These are phyloP conservation scores for Gracilaria domingensis DNA, from an alignment of 23 red algal genomes.

Conservation along the genomic window DNA sequence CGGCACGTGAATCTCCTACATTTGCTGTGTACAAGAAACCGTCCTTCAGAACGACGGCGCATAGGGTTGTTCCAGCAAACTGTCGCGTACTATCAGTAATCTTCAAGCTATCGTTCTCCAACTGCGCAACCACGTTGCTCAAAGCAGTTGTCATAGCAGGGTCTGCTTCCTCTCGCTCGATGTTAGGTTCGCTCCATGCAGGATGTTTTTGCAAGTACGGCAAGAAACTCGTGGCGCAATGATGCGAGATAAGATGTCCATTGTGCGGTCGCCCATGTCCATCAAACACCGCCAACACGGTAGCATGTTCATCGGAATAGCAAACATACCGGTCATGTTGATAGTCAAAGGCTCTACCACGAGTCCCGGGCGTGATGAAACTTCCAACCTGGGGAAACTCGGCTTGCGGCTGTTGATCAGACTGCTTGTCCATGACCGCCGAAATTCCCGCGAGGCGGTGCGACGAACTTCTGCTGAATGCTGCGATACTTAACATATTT, in stretches of 20 bases:
- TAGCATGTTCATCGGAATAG: neutral
- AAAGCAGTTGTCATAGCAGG: slow-evolving; percentile 19
- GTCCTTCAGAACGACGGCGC: slow-evolving; percentile 15
- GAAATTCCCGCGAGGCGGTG: neutral
- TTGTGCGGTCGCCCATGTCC: slow-evolving; percentile 33
- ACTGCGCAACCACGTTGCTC: neutral
- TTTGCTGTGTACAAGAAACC: slow-evolving; percentile 41
- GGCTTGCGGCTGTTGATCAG: neutral
- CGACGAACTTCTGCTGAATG: neutral
- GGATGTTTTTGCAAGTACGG: slow-evolving; percentile 9
- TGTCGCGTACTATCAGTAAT: neutral
- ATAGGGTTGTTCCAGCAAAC: slow-evolving; percentile 37
- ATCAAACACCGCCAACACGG: slow-evolving; percentile 45
- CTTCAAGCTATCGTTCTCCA: slow-evolving; percentile 25
- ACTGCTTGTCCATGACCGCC: neutral
- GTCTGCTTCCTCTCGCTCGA: neutral
- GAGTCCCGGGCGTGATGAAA: neutral
- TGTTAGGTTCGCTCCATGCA: slow-evolving; percentile 5
- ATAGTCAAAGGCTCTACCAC: slow-evolving; percentile 1
- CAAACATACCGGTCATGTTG: slow-evolving; percentile 46
- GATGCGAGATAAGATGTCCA: slow-evolving; percentile 36
- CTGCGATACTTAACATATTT: neutral
- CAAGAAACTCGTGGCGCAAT: slow-evolving; percentile 12
- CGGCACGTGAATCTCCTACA: slow-evolving; percentile 52
- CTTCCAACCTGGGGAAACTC: neutral